Evolutionary conservation across 768 basidiomycete genomes (phyloP), one percentile per base, ranked within the genome.

Genomic region (Crepidotus variabilis): DNA sequence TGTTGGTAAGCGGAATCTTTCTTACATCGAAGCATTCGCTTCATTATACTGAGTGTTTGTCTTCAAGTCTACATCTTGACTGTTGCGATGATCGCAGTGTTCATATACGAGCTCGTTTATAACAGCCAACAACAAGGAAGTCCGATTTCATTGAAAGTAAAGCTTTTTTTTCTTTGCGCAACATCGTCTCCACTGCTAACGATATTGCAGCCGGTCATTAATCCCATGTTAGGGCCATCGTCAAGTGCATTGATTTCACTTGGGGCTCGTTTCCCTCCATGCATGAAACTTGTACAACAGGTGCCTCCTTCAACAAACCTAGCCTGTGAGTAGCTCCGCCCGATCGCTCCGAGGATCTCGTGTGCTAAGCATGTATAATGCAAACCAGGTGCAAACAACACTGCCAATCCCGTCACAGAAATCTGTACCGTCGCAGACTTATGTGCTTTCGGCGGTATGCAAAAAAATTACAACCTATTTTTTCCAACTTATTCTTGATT

Each of bases 231-330:
- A 16, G 96, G 96, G 2, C 96, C 96, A 2, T 88, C 91, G 0
- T 82, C 80, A 49, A 86, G 86, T 47, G 92, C 88, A 1, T 75
- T 98, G 13, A 92, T 98, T 57, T 83, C 88, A 63, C 74, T 92
- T 51, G 95, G 95, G 2, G 94, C 96, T 21, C 89, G 96, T 23
- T 97, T 94, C 67, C 90, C 92, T 13, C 90, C 94, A 0, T 96
- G 94, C 63, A 95, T 95, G 90, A 94, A 93, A 67, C 61, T 69
- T 5, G 84, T 94, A 6, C 61, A 71, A 28, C 78, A 71, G 9
- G 70, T 92, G 10, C 79, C 85, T 43, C 75, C 77, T 14, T 78
- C 80, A 2, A 81, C 80, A 0, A 66, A 68, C 16, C 72, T 91
- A 47, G 78, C 82, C 53, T 92, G 90, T 90, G 62, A 55, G 82